Percentiles rank a stretch among this genome's conserved stretches.
phyloP scores from a whole-genome alignment of 768 basidiomycete genomes.

The Russula sp. region DNA sequence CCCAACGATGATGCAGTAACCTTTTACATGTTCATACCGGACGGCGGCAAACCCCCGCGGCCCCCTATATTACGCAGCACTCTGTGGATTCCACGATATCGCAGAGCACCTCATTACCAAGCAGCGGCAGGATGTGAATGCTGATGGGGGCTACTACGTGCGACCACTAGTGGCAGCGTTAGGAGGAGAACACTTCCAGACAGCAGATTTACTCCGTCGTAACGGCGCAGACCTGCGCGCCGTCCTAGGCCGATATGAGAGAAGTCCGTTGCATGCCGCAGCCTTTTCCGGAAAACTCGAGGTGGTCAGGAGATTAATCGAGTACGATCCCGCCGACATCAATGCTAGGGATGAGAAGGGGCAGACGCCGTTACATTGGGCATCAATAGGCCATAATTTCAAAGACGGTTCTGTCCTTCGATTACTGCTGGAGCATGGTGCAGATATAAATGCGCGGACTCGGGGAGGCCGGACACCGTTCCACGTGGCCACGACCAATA shows the following conservation, averaged over 20 bases:
- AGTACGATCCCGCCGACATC: neutral
- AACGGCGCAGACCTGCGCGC: neutral
- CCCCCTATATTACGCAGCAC: neutral
- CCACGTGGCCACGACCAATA: neutral
- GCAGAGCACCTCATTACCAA: neutral
- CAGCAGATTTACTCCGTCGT: neutral
- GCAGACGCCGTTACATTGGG: neutral
- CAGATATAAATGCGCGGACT: neutral
- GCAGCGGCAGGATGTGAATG: neutral
- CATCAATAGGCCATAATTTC: neutral
- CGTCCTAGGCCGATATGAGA: fast-evolving
- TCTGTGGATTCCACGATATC: neutral
- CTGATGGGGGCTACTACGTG: neutral
- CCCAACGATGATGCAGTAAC: no score
- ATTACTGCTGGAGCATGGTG: neutral
- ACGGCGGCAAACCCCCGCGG: no score
- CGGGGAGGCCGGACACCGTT: neutral
- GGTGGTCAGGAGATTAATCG: neutral
- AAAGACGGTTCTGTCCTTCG: neutral
- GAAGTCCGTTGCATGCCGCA: neutral
- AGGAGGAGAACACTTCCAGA: neutral
- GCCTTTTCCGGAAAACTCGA: neutral
- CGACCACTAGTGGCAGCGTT: neutral
- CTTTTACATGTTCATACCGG: neutral
- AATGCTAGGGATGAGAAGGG: neutral